Conservation (phyloP, 2,329 filamentous ascomycete genomes). For the Pseudogymnoascus sp. region DNA sequence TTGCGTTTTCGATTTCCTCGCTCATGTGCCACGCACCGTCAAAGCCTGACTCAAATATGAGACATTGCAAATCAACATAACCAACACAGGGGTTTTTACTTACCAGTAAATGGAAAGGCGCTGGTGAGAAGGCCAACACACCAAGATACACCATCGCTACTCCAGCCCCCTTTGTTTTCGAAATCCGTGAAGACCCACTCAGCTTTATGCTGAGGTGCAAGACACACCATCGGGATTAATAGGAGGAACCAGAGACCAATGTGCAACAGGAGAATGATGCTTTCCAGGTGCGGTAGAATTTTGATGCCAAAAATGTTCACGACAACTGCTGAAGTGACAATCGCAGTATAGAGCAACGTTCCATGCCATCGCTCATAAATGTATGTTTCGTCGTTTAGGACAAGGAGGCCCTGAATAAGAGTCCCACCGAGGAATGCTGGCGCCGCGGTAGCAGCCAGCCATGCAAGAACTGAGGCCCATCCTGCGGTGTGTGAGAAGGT, state of each 20-base stretch:
- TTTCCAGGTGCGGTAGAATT: constrained; percentile 39
- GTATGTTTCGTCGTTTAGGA: constrained; percentile 34
- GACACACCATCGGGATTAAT: constrained; percentile 29
- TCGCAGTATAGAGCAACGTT: constrained; percentile 40
- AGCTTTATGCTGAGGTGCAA: constrained; percentile 37
- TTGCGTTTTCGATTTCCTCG: constrained; percentile 41
- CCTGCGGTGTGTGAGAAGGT: constrained; percentile 30
- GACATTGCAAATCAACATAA: constrained; percentile 24
- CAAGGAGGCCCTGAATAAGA: constrained; percentile 38
- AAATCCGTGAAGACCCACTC: constrained; percentile 48
- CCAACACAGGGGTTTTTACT: constrained; percentile 21
- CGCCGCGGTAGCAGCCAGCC: constrained; percentile 31
- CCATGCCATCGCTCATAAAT: constrained; percentile 37
- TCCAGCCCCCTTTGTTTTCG: constrained; percentile 40
- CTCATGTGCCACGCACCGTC: constrained; percentile 29
- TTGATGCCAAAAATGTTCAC: constrained; percentile 42
- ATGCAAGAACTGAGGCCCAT: constrained; percentile 39
- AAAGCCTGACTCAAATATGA: constrained; percentile 12
- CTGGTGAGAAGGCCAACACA: constrained; percentile 13
- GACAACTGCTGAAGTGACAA: constrained; percentile 37
- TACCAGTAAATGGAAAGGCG: constrained; percentile 12
- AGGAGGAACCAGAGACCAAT: constrained; percentile 32
- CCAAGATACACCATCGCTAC: constrained; percentile 36
- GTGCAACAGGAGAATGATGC: constrained; percentile 41
- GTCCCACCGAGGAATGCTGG: constrained; percentile 37